Conservation (phyloP, 208 protist genomes). For the Wallacemonas sp. region DNA sequence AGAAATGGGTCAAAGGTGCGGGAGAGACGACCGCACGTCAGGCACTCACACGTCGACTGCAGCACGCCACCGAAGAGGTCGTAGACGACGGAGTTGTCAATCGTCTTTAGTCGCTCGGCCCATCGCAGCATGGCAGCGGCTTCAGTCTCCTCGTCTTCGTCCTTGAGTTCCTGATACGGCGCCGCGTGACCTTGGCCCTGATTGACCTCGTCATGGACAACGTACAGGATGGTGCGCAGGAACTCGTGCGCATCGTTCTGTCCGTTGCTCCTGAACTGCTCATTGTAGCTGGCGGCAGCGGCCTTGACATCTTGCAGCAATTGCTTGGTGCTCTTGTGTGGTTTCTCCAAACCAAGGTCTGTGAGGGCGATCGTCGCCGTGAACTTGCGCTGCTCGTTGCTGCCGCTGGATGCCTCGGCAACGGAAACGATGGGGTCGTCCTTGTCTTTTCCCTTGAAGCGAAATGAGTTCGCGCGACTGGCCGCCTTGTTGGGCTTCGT, state of each 20-base stretch:
- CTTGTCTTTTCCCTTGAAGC: constrained; percentile 3
- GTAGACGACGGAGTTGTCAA: constrained; percentile 77
- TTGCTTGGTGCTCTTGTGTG: constrained; percentile 3
- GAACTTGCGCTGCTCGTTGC: constrained; percentile 13
- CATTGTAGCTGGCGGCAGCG: constrained; percentile 56
- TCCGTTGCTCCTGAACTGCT: constrained; percentile 66
- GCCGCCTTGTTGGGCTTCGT: background rate
- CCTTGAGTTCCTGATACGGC: constrained; percentile 50
- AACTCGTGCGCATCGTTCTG: constrained; percentile 93
- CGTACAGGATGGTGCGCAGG: constrained; percentile 77
- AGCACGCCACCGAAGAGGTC: constrained; percentile 78
- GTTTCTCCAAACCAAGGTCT: constrained; percentile 22
- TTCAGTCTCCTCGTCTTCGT: constrained; percentile 58
- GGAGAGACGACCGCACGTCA: constrained; percentile 41
- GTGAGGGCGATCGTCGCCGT: constrained; percentile 42
- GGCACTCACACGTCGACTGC: constrained; percentile 48
- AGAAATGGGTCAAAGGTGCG: constrained; percentile 77
- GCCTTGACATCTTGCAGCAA: constrained; percentile 61
- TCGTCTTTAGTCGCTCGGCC: constrained; percentile 35
- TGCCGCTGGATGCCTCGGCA: background rate
- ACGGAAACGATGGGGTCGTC: background rate
- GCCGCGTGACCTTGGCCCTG: constrained; percentile 21
- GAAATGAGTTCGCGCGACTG: constrained; percentile 6
- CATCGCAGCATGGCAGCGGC: constrained; percentile 43
- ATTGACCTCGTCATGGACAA: constrained; percentile 89